phyloP scores from a whole-genome alignment of 2,329 filamentous ascomycete species.

The Xylariaceae sp. region DNA sequence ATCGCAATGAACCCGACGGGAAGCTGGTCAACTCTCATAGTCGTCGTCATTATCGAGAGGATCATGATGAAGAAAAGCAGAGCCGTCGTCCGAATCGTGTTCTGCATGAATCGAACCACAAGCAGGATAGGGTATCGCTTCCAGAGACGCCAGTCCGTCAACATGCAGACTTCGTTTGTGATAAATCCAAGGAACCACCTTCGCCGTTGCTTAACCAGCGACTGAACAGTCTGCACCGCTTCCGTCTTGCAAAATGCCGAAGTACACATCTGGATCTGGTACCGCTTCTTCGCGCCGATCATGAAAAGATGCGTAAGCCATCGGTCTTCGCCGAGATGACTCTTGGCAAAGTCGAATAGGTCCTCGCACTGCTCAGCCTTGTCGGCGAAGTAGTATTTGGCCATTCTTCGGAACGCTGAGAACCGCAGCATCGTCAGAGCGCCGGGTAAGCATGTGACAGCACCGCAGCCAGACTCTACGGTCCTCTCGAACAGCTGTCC shows the following conservation, averaged over 20 bases:
- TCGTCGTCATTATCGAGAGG: constrained; percentile 82
- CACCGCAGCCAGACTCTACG: constrained; percentile 90
- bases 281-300: constrained; percentile 90
- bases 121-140: constrained; percentile 85
- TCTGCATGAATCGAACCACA: constrained; percentile 88
- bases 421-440: constrained; percentile 95
- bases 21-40: constrained; percentile 74
- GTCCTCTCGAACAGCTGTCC: constrained; percentile 95
- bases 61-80: constrained; percentile 94
- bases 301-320: constrained; percentile 99
- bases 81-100: constrained; percentile 93
- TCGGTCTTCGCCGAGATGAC: constrained; percentile 90
- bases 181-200: constrained; percentile 98
- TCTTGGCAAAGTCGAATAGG: constrained; percentile 95
- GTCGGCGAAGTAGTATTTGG: constrained; percentile 97
- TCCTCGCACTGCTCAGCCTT: constrained; percentile 95
- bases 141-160: constrained; percentile 93
- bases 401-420: constrained; percentile 94
- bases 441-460: constrained; percentile 92
- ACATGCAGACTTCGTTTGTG: constrained; percentile 97
- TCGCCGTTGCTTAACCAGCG: constrained; percentile 89
- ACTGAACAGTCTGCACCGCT: constrained; percentile 84
- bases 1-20: constrained; percentile 93
- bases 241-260: constrained; percentile 98
- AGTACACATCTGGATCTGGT: constrained; percentile 97